Base-by-base conservation (phyloP, 2,329 filamentous ascomycete species). In the Zymoseptoria tritici region DNA sequence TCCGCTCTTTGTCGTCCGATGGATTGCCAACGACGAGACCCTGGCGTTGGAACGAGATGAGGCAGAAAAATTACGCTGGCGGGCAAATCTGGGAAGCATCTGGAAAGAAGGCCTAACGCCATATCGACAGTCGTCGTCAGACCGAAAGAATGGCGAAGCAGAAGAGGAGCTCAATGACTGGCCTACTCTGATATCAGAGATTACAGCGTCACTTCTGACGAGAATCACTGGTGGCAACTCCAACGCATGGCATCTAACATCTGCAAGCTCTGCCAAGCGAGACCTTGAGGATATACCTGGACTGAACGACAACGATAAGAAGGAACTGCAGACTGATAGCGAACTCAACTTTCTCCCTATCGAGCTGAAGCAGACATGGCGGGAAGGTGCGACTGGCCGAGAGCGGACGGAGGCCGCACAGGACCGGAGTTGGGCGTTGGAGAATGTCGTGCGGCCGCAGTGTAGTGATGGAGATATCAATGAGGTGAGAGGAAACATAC, bases 221-320 rank as follows among this genome's bases (percentile, higher is more conserved):
- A 76, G 82, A 20, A 79, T 85, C 62, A 75, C 79, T 19, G 80
- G 79, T 0, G 69, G 69, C 11, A 70, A 78, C 60, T 70, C 73
- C 3, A 75, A 77, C 62, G 71, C 78, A 54, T 87, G 83, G 83
- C 77, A 74, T 54, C 71, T 87, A 21, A 83, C 80, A 0, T 84
- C 84, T 16, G 81, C 80, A 16, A 85, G 82, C 52, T 81, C 82
- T 4, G 83, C 83, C 0, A 69, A 73, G 9, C 73, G 78, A 31
- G 85, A 87, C 68, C 71, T 80, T 19, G 84, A 87, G 66, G 72
- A 80, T 59, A 86, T 87, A 55, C 83, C 84, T 0, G 84, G 84
- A 0, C 70, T 87, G n/a, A 65, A 70, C 3, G 60, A 60, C 5
- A 56, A 65, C 1, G 68, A 71, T 67, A 71, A 56, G 59, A 60